Evolutionary conservation across 805 yeast species (phyloP), one percentile per base, ranked within the genome.

Genomic region (Suhomyces xylopsoci): DNA sequence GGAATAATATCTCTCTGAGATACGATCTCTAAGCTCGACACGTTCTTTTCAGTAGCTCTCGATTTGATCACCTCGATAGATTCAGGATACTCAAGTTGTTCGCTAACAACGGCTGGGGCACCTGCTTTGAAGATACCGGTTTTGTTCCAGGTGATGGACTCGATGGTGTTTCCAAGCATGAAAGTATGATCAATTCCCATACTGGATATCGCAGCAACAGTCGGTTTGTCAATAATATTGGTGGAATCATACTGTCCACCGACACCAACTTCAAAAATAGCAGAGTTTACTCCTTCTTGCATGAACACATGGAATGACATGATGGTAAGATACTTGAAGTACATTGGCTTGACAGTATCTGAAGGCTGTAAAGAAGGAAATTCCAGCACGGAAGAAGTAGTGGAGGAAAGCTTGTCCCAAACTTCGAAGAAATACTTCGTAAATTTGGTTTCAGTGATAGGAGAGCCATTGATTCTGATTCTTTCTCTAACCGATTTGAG

Each of bases 201-300:
- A 5, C 93, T 80, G 2, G 94, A 74, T 15, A 94, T 86, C 38
- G 96, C 99, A 46, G 96, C 85, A 1, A 84, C 92, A 0, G 88
- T 81, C 17, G 99, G 98, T 43, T 77, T 72, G 43, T 78, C 83
- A 47, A 94, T 81, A 2, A 94, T 81, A 66, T 94, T 94, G 10
- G 99, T 94, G n/a, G 97, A 90, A 68, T 94, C 99, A 63, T 84
- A 90, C 65, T 89, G 96, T 6, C 99, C 99, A 26, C 99, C 99
- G 47, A 94, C 96, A 20, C 99, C 99, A 28, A 96, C 99, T 68
- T 94, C 99, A 64, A 89, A 91, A 38, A 94, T 86, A 10, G 98
- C 97, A 34, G 97, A 82, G 64, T 91, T 88, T n/a, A 94, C 92
- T 1, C 88, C 87, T 69, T 94, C 99, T 51, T 82, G 79, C 71